Conservation (phyloP, 1,139 yeast species). For the Zygotorulaspora mrakii region DNA sequence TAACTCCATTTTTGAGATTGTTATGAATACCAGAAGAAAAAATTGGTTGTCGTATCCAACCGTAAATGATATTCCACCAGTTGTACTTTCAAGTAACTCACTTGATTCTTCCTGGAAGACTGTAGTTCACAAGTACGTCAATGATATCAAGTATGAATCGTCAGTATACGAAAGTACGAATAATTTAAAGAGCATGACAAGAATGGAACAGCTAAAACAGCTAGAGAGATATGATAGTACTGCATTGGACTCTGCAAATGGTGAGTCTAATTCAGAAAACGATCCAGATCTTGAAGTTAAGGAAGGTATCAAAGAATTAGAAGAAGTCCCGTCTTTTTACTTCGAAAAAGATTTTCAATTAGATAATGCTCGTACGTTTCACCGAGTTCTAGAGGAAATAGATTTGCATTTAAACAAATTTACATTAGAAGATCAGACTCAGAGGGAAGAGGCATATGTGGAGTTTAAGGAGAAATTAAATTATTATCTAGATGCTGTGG, state of each 20-base stretch:
- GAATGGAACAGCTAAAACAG: slow-evolving; percentile 39
- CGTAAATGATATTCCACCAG: slow-evolving; percentile 77
- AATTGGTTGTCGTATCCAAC: slow-evolving; percentile 63
- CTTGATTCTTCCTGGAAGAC: slow-evolving; percentile 49
- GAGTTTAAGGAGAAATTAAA: slow-evolving; percentile 77
- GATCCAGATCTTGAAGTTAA: slow-evolving; percentile 20
- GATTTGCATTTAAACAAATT: slow-evolving; percentile 30
- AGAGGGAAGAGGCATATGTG: slow-evolving; percentile 37
- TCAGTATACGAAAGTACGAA: slow-evolving; percentile 44
- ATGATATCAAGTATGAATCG: slow-evolving; percentile 51
- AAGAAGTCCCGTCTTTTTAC: slow-evolving; percentile 59
- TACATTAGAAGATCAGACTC: slow-evolving; percentile 26
- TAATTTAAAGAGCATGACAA: slow-evolving; percentile 38
- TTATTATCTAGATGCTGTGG: slow-evolving; percentile 80
- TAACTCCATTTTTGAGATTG: slow-evolving; percentile 71
- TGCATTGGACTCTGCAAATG: slow-evolving; percentile 38
- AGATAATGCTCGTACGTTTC: slow-evolving; percentile 85
- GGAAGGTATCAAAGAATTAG: slow-evolving; percentile 26
- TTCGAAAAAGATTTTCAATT: slow-evolving; percentile 66
- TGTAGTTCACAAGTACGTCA: slow-evolving; percentile 49
- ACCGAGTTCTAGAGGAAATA: slow-evolving; percentile 52
- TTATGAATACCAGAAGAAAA: slow-evolving; percentile 40
- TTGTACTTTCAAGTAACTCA: slow-evolving; percentile 58
- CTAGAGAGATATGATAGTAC: slow-evolving; percentile 25
- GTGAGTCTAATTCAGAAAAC: slow-evolving; percentile 1